Conservation (phyloP, 1,284 basidiomycete species). For the Coniferiporia weirii region DNA sequence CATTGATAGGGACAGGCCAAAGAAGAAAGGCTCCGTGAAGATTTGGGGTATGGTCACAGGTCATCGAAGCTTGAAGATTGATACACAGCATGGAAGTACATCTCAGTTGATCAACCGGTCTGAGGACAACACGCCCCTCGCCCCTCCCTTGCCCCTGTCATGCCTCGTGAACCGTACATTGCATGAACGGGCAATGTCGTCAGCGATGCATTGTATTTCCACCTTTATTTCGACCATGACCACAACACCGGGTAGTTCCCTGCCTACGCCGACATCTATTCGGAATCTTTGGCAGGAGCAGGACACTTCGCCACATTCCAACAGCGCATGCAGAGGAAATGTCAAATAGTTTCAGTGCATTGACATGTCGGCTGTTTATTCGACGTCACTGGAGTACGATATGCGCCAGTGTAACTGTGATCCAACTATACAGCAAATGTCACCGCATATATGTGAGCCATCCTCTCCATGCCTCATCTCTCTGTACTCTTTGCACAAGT, state of each 20-base stretch:
- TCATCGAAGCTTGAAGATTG: conserved; percentile 32
- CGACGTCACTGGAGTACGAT: conserved; percentile 48
- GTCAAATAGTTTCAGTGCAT: not conserved
- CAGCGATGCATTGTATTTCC: conserved; percentile 54
- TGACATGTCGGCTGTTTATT: not conserved
- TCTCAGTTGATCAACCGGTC: conserved; percentile 39
- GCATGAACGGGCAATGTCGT: conserved; percentile 20
- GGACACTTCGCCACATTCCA: not conserved
- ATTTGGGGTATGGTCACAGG: conserved; percentile 78
- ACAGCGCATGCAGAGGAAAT: conserved; percentile 16
- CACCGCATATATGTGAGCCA: conserved; percentile 25
- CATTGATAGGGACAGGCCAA: conserved; percentile 46
- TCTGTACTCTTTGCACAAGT: conserved; percentile 58
- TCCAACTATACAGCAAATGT: conserved; percentile 26
- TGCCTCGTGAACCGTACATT: conserved; percentile 72
- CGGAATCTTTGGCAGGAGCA: conserved; percentile 15
- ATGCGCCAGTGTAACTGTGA: conserved; percentile 42
- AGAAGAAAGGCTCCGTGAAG: conserved; percentile 76
- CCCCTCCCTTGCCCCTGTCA: conserved; percentile 80
- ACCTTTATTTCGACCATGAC: conserved; percentile 24
- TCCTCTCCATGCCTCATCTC: conserved; percentile 32
- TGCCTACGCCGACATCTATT: conserved; percentile 19
- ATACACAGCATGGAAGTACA: conserved; percentile 28
- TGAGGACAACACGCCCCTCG: conserved; percentile 68
- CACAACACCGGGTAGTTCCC: not conserved